phyloP scores from a whole-genome alignment of 2,329 filamentous ascomycete genomes.

The Alternaria sp. region DNA sequence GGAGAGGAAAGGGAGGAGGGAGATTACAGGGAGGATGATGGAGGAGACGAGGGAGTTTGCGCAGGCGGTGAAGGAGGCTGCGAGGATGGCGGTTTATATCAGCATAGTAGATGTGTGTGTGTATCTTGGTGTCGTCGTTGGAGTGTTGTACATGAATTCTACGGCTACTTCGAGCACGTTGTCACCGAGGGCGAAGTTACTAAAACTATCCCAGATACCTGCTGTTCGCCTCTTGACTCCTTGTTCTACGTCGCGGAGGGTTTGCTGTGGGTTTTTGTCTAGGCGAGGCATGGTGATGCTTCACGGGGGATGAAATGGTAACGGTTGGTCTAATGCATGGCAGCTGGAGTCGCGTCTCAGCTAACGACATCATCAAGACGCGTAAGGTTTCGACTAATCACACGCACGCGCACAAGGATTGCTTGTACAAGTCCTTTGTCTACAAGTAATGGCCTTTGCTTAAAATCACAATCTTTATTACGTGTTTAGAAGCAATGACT shows the following conservation, averaged over 20 bases:
- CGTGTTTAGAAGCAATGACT: not conserved
- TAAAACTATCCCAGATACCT: conserved; percentile 68
- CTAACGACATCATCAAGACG: conserved; percentile 15
- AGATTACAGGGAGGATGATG: conserved; percentile 73
- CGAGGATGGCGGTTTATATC: conserved; percentile 61
- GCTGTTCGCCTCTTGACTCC: conserved; percentile 55
- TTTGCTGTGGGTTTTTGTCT: conserved; percentile 48
- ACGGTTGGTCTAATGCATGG: not conserved
- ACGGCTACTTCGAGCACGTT: conserved; percentile 80
- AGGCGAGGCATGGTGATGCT: conserved; percentile 40
- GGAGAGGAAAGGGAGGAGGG: conserved; percentile 72
- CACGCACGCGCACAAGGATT: not conserved
- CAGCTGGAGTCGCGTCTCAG: not conserved
- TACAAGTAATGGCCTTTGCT: not conserved
- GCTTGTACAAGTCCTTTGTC: not conserved
- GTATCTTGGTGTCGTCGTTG: not conserved
- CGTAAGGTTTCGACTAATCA: conserved; percentile 1
- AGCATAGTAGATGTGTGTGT: not conserved
- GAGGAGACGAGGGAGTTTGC: conserved; percentile 77
- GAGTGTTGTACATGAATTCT: conserved; percentile 69
- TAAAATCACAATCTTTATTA: not conserved
- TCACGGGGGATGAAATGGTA: not conserved
- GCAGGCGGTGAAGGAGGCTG: conserved; percentile 73
- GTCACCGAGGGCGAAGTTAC: conserved; percentile 76
- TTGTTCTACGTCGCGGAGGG: conserved; percentile 60